These are phyloP conservation scores for Neonectria neomacrospora DNA, from an alignment of 2,329 filamentous ascomycete species.

Conservation along the genomic window DNA sequence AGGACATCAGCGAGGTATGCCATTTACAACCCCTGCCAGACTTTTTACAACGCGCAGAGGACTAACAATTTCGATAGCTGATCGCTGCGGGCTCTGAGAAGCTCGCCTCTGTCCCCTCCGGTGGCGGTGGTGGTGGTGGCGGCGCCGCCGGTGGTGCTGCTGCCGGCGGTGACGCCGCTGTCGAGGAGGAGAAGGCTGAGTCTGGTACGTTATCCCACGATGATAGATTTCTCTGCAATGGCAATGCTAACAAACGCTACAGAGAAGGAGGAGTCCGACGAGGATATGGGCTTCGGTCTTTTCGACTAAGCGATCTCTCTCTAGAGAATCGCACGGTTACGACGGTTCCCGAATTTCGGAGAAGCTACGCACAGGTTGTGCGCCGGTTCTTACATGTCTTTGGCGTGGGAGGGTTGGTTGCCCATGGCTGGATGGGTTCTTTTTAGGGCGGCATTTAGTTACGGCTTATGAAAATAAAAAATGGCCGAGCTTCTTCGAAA, in stretches of 20 bases:
- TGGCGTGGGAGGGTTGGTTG: conserved; percentile 47
- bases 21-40: neutral
- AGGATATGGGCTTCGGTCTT: conserved; percentile 82
- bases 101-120: conserved; percentile 97
- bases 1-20: conserved; percentile 91
- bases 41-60: neutral
- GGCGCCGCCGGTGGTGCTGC: conserved; percentile 76
- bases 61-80: conserved; percentile 67
- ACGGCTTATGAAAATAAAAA: conserved; percentile 47
- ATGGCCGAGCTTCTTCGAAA: conserved; percentile 44
- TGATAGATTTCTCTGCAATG: neutral
- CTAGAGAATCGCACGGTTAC: conserved; percentile 44
- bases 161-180: conserved; percentile 76
- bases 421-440: conserved; percentile 47
- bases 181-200: conserved; percentile 86
- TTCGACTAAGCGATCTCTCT: conserved; percentile 70
- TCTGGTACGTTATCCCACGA: conserved; percentile 47
- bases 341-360: conserved; percentile 49
- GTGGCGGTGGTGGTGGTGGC: conserved; percentile 80
- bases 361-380: conserved; percentile 48
- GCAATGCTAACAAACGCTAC: conserved; percentile 18
- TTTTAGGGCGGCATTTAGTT: conserved; percentile 44
- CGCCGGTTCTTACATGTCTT: conserved; percentile 47
- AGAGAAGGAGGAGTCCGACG: conserved; percentile 69
- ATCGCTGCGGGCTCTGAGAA: conserved; percentile 90